Percentiles rank a stretch among this genome's conserved stretches.
These are phyloP conservation scores for Paracoccidioides brasiliensis DNA, from an alignment of 2,329 filamentous ascomycete genomes.

Conservation along the genomic window DNA sequence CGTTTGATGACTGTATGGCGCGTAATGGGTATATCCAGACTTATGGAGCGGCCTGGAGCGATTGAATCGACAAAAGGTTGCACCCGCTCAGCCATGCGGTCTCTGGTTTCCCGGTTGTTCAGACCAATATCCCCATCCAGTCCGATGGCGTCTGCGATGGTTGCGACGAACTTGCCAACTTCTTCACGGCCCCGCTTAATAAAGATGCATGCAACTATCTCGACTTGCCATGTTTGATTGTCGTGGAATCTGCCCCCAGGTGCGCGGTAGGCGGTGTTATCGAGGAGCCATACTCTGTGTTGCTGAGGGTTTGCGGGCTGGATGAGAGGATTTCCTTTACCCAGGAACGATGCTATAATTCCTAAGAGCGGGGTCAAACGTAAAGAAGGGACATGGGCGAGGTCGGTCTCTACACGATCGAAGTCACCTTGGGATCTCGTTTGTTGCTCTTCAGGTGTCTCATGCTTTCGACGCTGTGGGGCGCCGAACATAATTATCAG, in stretches of 20 bases:
- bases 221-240: conserved; percentile 55
- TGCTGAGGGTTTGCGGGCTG: conserved; percentile 46
- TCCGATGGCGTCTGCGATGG: conserved; percentile 56
- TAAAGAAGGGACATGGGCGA: conserved; percentile 4
- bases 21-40: conserved; percentile 48
- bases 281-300: conserved; percentile 76
- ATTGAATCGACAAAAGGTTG: conserved; percentile 66
- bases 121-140: conserved; percentile 43
- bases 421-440: conserved; percentile 8
- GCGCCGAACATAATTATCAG: neutral
- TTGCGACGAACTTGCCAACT: conserved; percentile 55
- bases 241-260: conserved; percentile 22
- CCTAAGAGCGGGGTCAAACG: conserved; percentile 5
- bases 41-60: conserved; percentile 54
- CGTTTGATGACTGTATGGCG: conserved; percentile 29
- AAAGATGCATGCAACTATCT: conserved; percentile 75
- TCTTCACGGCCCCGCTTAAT: conserved; percentile 55
- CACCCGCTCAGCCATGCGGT: conserved; percentile 45
- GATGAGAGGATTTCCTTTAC: conserved; percentile 43
- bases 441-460: conserved; percentile 7
- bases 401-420: conserved; percentile 8
- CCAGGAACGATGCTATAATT: conserved; percentile 23
- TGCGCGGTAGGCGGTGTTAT: conserved; percentile 67
- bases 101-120: conserved; percentile 41
- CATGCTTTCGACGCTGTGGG: neutral